Base-by-base conservation (phyloP, 2,329 filamentous ascomycete species). In the Leptosphaerulina australis region DNA sequence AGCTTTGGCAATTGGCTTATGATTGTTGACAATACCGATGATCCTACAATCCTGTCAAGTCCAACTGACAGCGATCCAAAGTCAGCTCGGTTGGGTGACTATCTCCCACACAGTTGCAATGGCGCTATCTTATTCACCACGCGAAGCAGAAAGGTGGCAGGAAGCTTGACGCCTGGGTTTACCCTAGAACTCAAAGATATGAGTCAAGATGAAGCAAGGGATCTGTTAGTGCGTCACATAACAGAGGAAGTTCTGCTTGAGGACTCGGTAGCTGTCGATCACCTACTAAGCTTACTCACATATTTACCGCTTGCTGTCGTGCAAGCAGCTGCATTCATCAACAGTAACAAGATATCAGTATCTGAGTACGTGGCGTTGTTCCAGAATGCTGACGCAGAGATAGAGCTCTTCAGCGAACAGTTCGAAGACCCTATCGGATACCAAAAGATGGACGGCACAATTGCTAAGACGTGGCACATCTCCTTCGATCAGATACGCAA, bases 381-480 rank as follows among this genome's bases (percentile, higher is more conserved):
- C 4, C 46, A 58, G 20, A 43, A 61, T 10, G 46, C 59, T 28
- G 64, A 66, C 34, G 44, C 59, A 18, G 60, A 69, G 20, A 39
- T 56, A 8, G 58, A 69, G 5, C 52, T 75, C 15, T 52, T 74
- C 5, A 70, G 56, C 37, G 41, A 61, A 55, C 61, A 66, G 15
- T 74, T 74, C 36, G 54, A 65, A 28, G 72, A 75, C 53, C 21
- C 50, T 22, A 50, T 52, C 15, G 61, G 68, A 35, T 70, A 74
- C 44, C 39, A 37, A 4, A 56, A 64, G 7, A 58, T 63, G 9
- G 54, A 66, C 33, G 74, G 70, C 47, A 57, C 72, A 8, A 61
- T 76, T 21, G 64, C 65, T 6, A 69, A 59, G 9, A 75, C 70
- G 18, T 76, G 67, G 71, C 53, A 69, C 4, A 67, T 75, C 21